Evolutionary conservation across 2,329 filamentous ascomycete species (phyloP).

Genomic region (Colletotrichum theobromicola): DNA sequence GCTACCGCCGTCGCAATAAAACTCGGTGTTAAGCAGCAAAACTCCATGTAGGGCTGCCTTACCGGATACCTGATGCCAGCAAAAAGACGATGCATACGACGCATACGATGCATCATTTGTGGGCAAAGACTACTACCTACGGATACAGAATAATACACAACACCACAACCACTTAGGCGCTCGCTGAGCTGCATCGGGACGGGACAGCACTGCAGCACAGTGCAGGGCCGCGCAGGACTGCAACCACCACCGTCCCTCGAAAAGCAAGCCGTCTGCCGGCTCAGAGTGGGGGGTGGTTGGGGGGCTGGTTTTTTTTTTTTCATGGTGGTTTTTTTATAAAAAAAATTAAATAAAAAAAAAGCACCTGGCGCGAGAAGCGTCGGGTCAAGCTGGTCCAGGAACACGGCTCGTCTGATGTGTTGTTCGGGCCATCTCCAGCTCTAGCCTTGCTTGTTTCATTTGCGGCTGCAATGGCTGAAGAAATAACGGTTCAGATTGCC

Average conservation of each 20-base stretch:
- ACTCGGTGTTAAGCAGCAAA: neutral
- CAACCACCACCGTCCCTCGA: neutral
- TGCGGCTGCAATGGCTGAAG: neutral
- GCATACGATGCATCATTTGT: neutral
- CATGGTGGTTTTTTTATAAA: neutral
- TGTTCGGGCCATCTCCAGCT: conserved; percentile 7
- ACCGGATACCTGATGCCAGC: neutral
- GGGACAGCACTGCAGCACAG: neutral
- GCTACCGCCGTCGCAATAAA: neutral
- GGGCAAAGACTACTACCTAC: neutral
- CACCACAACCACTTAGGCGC: neutral
- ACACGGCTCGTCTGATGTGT: conserved; percentile 15
- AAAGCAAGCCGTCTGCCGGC: conserved; percentile 8
- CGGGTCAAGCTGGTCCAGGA: neutral
- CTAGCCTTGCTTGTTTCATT: conserved; percentile 21
- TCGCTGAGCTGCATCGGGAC: neutral
- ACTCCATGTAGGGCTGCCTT: conserved; percentile 8
- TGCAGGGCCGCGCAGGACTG: neutral
- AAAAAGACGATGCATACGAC: neutral
- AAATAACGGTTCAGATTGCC: neutral
- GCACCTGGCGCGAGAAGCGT: conserved; percentile 19
- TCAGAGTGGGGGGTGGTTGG: neutral
- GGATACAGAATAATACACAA: neutral
- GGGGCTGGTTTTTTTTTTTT: neutral
- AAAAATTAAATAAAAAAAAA: too few relatives aligned